A percentile compares a stretch with the other conserved stretches of the same genome.
phyloP scores from a whole-genome alignment of 768 basidiomycete genomes.

The Pholiota microspora region DNA sequence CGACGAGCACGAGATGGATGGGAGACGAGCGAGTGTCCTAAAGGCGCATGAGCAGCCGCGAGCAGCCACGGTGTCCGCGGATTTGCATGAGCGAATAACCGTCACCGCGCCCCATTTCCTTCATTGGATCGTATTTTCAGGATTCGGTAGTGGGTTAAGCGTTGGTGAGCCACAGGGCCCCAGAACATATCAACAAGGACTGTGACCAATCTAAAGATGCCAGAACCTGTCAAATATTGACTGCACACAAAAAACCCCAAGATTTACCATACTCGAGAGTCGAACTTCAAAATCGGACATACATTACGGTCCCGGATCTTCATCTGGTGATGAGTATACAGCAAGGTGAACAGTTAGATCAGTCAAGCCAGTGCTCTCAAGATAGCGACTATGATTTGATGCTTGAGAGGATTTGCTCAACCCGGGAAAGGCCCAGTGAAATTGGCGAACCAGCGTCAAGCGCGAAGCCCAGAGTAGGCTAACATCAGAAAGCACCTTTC shows the following conservation, averaged over 20 bases:
- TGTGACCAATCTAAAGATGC: no score
- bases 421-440: background rate
- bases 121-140: no score
- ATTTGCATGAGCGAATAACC: background rate
- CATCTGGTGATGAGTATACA: background rate
- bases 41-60: background rate
- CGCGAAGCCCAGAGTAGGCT: background rate
- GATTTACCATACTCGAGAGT: no score
- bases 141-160: no score
- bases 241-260: no score
- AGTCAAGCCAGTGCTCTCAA: background rate
- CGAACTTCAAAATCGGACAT: background rate
- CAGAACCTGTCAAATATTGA: no score
- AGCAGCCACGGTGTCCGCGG: background rate
- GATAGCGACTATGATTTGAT: background rate
- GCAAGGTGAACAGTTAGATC: background rate
- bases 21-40: background rate
- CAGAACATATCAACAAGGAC: no score
- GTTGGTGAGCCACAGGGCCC: no score
- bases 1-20: background rate
- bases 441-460: background rate
- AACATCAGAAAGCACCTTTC: background rate
- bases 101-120: background rate
- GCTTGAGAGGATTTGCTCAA: background rate
- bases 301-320: no score